Evolutionary conservation across 441 rosid genomes (phyloP), one percentile per base, ranked within the genome.

Genomic region (Syzygium malaccense): DNA sequence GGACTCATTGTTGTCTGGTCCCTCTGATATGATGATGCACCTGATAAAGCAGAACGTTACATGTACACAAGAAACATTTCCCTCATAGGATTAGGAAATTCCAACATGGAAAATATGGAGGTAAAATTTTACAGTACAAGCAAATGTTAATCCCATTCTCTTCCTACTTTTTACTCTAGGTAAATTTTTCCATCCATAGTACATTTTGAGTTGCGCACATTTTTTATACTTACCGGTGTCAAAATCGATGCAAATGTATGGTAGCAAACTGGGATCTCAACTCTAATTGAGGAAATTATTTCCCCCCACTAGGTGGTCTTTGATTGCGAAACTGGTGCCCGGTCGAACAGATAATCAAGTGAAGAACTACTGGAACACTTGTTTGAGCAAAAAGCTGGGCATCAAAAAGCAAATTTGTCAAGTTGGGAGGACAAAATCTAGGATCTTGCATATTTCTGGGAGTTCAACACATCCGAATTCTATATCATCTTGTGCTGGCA

Each of bases 271-370:
- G 80, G 80, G 49, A 71, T 71, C 26, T 71, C 83, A 37, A 71
- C 83, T 5, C 28, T 71, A 71, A 71, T 37, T 37, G 48, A 33
- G 83, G n/a, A 71, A 71, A 71, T 49, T 49, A 37, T 20, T 37
- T 71, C 23, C 51, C 49, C 48, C n/a, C 51, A 37, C 51, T 83
- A 95, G 99, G 92, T 96, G 98, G 99, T 93, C 98, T 55, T 92
- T 97, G 88, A 97, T 97, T 37, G 99, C 98, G 11, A 95, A 95
- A 88, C 90, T 98, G 37, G 94, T 97, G n/a, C 99, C 98, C 0
- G 98, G 98, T 66, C 91, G 98, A 78, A 96, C 98, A 2, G 99
- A 96, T 89, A 96, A 96, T 88, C 97, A 96, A 90, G 98, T 96
- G 93, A 96, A 97, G 92, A 97, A 97, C 90, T 94, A 95, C 92